Evolutionary conservation across 208 protist genomes (phyloP).

Genomic region (Strigomonas galati): DNA sequence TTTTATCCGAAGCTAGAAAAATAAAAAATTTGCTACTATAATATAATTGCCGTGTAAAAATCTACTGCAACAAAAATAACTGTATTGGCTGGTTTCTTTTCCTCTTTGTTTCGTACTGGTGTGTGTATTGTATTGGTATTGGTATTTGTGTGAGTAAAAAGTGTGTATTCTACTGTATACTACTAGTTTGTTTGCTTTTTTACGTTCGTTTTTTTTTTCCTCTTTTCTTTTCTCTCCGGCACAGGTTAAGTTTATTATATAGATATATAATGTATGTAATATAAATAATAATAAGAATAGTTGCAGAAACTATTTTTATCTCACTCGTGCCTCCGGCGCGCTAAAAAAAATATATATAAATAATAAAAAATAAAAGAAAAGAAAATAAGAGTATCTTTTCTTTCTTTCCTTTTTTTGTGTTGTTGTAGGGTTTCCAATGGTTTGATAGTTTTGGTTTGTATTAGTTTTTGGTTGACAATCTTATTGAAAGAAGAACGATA

Average conservation of each 20-base stretch:
- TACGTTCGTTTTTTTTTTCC: not conserved
- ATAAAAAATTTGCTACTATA: too few relatives aligned
- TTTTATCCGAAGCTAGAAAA: too few relatives aligned
- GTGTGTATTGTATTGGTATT: not conserved
- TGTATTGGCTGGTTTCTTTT: not conserved
- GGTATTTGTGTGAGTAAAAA: too few relatives aligned
- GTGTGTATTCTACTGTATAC: too few relatives aligned
- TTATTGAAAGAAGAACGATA: too few relatives aligned
- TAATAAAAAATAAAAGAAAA: slow-evolving; percentile 8
- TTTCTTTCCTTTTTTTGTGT: not conserved
- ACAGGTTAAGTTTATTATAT: slow-evolving; percentile 2
- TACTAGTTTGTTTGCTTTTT: slow-evolving; percentile 1
- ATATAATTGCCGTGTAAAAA: too few relatives aligned
- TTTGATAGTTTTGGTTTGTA: too few relatives aligned
- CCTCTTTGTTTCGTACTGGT: slow-evolving; percentile 1
- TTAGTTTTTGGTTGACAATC: too few relatives aligned
- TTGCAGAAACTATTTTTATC: too few relatives aligned
- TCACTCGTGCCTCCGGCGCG: slow-evolving; percentile 2
- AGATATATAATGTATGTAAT: not conserved
- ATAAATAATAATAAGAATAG: slow-evolving; percentile 9
- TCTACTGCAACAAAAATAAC: too few relatives aligned
- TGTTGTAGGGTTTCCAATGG: too few relatives aligned
- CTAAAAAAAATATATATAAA: not conserved
- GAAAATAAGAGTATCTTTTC: not conserved
- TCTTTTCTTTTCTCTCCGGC: not conserved